phyloP scores from a whole-genome alignment of 2,329 filamentous ascomycete species.

The Exophiala dermatitidis region DNA sequence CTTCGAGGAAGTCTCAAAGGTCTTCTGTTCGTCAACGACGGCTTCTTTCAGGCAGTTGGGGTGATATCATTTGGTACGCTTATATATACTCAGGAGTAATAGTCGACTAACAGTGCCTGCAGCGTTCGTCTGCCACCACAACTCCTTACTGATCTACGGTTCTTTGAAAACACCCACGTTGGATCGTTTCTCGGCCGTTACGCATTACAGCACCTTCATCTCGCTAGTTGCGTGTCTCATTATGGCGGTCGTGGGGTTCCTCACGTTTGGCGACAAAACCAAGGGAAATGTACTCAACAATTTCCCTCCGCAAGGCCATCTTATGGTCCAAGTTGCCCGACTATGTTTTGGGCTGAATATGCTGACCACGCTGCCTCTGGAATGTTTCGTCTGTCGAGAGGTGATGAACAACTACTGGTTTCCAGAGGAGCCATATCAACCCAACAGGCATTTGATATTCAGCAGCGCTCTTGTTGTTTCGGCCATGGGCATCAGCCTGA shows the following conservation, averaged over 20 bases:
- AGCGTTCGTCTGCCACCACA: conserved; percentile 77
- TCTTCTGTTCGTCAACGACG: conserved; percentile 70
- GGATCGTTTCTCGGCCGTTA: conserved; percentile 87
- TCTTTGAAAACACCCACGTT: conserved; percentile 90
- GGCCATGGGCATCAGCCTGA: conserved; percentile 67
- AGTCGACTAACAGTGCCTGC: neutral
- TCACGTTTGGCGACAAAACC: conserved; percentile 87
- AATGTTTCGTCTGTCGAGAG: conserved; percentile 95
- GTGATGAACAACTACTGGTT: conserved; percentile 87
- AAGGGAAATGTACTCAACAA: conserved; percentile 97
- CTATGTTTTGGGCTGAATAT: conserved; percentile 97
- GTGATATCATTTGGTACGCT: conserved; percentile 88
- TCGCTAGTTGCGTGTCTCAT: conserved; percentile 86
- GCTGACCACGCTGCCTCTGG: conserved; percentile 91
- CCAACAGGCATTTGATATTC: conserved; percentile 77
- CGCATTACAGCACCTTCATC: conserved; percentile 83
- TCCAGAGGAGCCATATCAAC: conserved; percentile 66
- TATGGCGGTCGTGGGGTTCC: conserved; percentile 82
- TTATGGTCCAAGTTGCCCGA: conserved; percentile 88
- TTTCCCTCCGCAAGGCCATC: conserved; percentile 73
- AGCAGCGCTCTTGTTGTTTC: conserved; percentile 73
- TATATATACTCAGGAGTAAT: neutral
- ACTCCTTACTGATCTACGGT: conserved; percentile 94
- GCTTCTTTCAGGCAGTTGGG: conserved; percentile 91
- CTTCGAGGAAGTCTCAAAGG: conserved; percentile 64